Conservation (phyloP, 1,139 yeast genomes). For the Arxiozyma slooffiae region DNA sequence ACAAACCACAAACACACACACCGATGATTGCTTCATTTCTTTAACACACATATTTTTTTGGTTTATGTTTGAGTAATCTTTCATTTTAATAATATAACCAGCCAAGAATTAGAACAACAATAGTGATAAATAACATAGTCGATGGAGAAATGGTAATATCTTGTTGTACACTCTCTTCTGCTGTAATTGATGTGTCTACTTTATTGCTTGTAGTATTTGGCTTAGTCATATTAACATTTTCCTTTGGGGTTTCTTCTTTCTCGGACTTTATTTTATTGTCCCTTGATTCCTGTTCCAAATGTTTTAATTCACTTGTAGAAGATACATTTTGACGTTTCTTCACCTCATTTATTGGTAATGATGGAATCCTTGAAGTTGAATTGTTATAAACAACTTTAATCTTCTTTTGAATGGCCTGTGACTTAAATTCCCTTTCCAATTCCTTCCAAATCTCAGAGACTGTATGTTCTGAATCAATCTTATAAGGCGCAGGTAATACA, state of each 20-base stretch:
- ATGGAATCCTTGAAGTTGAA: slow-evolving; percentile 3
- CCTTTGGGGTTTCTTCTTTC: not conserved
- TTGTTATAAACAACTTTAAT: slow-evolving; percentile 56
- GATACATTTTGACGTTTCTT: not conserved
- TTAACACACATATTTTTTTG: no score
- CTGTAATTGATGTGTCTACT: not conserved
- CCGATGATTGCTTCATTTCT: no score
- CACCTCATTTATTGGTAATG: not conserved
- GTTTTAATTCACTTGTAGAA: not conserved
- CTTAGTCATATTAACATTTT: not conserved
- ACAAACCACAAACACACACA: no score
- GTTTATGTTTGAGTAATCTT: no score
- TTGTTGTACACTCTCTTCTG: not conserved
- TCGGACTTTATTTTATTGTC: not conserved
- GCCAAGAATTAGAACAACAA: slow-evolving; percentile 47
- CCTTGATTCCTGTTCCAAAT: not conserved
- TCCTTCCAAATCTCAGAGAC: slow-evolving; percentile 64
- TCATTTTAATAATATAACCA: slow-evolving; percentile 42
- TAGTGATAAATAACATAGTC: slow-evolving; percentile 40
- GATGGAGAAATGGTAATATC: slow-evolving; percentile 14
- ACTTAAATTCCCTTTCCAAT: slow-evolving; percentile 52
- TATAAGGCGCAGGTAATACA: slow-evolving; percentile 60
- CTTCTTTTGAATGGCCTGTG: slow-evolving; percentile 54
- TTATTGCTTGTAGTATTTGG: not conserved
- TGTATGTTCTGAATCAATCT: slow-evolving; percentile 33